Conservation (phyloP, 2,329 filamentous ascomycete species). For the Pyricularia grisea region DNA sequence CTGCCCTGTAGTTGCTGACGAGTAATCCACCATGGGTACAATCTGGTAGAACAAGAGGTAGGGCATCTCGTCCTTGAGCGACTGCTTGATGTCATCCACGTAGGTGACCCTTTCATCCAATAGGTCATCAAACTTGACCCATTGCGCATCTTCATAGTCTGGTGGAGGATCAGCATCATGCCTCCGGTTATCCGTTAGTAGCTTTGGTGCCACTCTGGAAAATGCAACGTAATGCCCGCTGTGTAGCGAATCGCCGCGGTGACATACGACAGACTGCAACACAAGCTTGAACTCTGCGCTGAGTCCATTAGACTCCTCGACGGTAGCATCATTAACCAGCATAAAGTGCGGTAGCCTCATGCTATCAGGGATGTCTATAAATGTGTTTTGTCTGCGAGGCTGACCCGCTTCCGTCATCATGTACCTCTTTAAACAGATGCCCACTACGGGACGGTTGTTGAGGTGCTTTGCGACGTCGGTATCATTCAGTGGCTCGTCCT, state of each 20-base stretch:
- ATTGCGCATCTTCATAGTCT: slow-evolving; percentile 63
- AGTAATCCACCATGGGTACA: slow-evolving; percentile 71
- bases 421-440: slow-evolving; percentile 89
- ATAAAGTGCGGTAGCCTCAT: slow-evolving; percentile 87
- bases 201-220: slow-evolving; percentile 60
- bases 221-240: slow-evolving; percentile 90
- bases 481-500: slow-evolving; percentile 50
- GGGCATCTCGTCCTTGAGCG: slow-evolving; percentile 77
- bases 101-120: slow-evolving; percentile 59
- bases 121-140: slow-evolving; percentile 93
- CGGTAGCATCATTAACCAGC: slow-evolving; percentile 59
- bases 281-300: slow-evolving; percentile 90
- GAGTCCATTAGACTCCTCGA: slow-evolving; percentile 50
- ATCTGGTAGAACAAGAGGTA: slow-evolving; percentile 96
- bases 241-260: slow-evolving; percentile 75
- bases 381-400: slow-evolving; percentile 66
- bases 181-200: slow-evolving; percentile 49
- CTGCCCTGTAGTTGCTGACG: slow-evolving; percentile 38
- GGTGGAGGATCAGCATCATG: slow-evolving; percentile 49
- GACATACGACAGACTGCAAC: slow-evolving; percentile 85
- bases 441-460: slow-evolving; percentile 73
- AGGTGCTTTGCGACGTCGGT: slow-evolving; percentile 85
- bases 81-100: slow-evolving; percentile 68
- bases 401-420: slow-evolving; percentile 60
- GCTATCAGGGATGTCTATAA: slow-evolving; percentile 77